A percentile compares a stretch with the other conserved stretches of the same genome.
Evolutionary conservation across 306 rosid species (phyloP).

Genomic region (Amphicarpaea edgeworthii): DNA sequence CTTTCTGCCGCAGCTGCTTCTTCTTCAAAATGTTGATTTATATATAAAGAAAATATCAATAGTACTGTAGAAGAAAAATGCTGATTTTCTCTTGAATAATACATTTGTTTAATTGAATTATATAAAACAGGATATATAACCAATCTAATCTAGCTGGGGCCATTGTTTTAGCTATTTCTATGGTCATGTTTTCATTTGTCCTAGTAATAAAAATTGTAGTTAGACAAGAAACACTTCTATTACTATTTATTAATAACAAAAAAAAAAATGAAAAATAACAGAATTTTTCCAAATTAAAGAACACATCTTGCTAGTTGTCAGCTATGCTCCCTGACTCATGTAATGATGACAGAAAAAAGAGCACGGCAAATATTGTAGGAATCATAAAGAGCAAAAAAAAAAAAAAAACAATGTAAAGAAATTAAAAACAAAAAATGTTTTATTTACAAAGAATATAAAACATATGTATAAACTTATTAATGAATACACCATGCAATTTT

Average conservation of each 20-base stretch:
- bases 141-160: constrained; percentile 24
- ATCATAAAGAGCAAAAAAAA: no score
- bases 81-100: constrained; percentile 1
- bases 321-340: constrained; percentile 1
- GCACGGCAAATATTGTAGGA: no score
- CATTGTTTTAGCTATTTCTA: constrained; percentile 23
- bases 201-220: no score
- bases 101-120: constrained; percentile 7
- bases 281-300: constrained; percentile 8
- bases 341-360: constrained; percentile 8
- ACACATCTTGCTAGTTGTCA: constrained; percentile 21
- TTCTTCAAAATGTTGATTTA: constrained; percentile 17
- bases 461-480: neutral
- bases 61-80: constrained; percentile 3
- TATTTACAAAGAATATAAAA: neutral
- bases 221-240: neutral
- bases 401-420: no score
- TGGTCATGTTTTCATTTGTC: no score
- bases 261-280: neutral
- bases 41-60: neutral
- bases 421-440: no score
- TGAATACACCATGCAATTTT: neutral
- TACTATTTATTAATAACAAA: neutral
- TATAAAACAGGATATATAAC: neutral
- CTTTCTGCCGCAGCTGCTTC: constrained; percentile 16